A percentile compares a stretch with the other conserved stretches of the same genome.
Evolutionary conservation across 2,329 filamentous ascomycete genomes (phyloP).

Genomic region (Alternaria sp.): DNA sequence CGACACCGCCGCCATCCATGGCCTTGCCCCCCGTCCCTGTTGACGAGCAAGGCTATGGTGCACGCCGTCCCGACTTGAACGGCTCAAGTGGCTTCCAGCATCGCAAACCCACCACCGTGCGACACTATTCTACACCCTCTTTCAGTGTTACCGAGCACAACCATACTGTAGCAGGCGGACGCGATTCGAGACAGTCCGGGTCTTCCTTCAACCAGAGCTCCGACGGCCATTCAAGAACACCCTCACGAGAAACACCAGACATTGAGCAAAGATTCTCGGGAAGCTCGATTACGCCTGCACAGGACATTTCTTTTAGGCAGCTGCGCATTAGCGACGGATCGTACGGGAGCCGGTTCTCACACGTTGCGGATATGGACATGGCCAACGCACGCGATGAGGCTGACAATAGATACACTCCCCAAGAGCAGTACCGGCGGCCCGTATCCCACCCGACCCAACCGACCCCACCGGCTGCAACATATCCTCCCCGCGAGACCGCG

Average conservation of each 20-base stretch:
- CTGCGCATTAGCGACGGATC: conserved; percentile 46
- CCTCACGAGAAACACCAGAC: conserved; percentile 48
- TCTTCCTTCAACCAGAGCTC: conserved; percentile 47
- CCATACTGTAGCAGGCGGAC: conserved; percentile 39
- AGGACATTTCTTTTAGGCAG: conserved; percentile 48
- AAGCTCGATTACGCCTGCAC: conserved; percentile 39
- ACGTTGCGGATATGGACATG: conserved; percentile 44
- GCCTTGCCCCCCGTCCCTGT: conserved; percentile 41
- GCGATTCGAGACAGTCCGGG: conserved; percentile 47
- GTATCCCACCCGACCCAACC: conserved; percentile 33
- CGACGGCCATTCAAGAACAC: conserved; percentile 46
- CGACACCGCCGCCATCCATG: conserved; percentile 34
- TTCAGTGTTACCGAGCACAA: conserved; percentile 46
- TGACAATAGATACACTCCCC: conserved; percentile 33
- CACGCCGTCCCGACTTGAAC: conserved; percentile 23
- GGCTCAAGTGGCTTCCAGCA: conserved; percentile 37
- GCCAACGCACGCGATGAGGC: conserved; percentile 38
- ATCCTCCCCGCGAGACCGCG: conserved; percentile 37
- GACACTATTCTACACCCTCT: conserved; percentile 41
- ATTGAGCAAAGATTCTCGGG: conserved; percentile 34
- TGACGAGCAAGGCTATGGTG: conserved; percentile 22
- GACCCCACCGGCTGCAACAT: conserved; percentile 36
- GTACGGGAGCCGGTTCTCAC: conserved; percentile 45
- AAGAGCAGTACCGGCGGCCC: conserved; percentile 34
- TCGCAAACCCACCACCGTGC: conserved; percentile 35